Evolutionary conservation across 331 rosid species (phyloP).

Genomic region (Dryas integrifolia): DNA sequence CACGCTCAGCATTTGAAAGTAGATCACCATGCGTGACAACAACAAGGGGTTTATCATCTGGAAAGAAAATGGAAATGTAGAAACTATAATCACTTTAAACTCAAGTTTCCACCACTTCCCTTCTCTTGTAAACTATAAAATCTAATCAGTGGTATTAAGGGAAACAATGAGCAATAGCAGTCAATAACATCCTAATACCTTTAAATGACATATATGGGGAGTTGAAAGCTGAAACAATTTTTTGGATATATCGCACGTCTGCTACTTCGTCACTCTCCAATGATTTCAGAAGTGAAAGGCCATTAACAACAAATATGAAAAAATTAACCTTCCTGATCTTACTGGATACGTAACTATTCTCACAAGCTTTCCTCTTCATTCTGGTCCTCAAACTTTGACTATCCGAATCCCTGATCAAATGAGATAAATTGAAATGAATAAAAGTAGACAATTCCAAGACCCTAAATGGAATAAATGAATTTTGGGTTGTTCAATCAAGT

Average conservation of each 20-base stretch:
- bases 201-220: slow-evolving; percentile 56
- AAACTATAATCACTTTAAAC: not conserved
- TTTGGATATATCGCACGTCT: slow-evolving; percentile 32
- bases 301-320: slow-evolving; percentile 65
- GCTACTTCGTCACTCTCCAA: slow-evolving; percentile 39
- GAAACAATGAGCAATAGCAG: slow-evolving; percentile 5
- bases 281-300: slow-evolving; percentile 56
- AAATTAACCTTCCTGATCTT: slow-evolving; percentile 57
- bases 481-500: not conserved
- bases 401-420: slow-evolving; percentile 60
- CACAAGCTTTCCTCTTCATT: slow-evolving; percentile 47
- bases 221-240: slow-evolving; percentile 60
- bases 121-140: not conserved
- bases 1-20: slow-evolving; percentile 62
- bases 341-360: slow-evolving; percentile 31
- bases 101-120: slow-evolving; percentile 4
- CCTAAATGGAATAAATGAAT: not conserved
- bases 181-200: slow-evolving; percentile 45
- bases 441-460: slow-evolving; percentile 15
- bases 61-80: not conserved
- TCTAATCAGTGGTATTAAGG: not conserved
- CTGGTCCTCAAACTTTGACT: slow-evolving; percentile 36
- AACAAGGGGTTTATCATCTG: slow-evolving; percentile 84
- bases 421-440: slow-evolving; percentile 26
- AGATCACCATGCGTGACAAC: slow-evolving; percentile 86